phyloP scores from a whole-genome alignment of 2,329 filamentous ascomycete species.

The Colletotrichum sublineola region DNA sequence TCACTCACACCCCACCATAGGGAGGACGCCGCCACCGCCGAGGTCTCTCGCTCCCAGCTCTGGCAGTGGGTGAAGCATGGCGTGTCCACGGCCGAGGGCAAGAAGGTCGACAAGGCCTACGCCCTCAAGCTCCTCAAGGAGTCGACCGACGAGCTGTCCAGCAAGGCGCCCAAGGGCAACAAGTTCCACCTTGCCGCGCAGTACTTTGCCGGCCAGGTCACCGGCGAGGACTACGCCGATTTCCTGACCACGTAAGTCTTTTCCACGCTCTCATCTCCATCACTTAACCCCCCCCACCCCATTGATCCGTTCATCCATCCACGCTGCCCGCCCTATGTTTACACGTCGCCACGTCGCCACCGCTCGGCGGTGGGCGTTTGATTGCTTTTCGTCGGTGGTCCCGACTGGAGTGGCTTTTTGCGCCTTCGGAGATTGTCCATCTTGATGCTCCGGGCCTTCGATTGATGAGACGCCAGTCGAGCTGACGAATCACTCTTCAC shows the following conservation, averaged over 20 bases:
- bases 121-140: constrained; percentile 89
- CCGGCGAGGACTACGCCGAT: constrained; percentile 97
- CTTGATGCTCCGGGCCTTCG: background rate
- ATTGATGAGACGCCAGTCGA: constrained; percentile 7
- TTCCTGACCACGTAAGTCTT: constrained; percentile 84
- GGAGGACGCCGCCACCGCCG: constrained; percentile 96
- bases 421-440: constrained; percentile 9
- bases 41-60: constrained; percentile 93
- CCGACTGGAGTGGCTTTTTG: constrained; percentile 31
- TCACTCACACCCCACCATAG: constrained; percentile 47
- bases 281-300: background rate
- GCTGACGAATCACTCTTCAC: constrained; percentile 41
- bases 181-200: constrained; percentile 92
- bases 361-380: background rate
- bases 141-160: constrained; percentile 80
- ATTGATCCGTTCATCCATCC: background rate
- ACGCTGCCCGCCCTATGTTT: background rate
- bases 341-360: background rate
- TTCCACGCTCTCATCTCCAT: constrained; percentile 41
- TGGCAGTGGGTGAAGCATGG: constrained; percentile 93
- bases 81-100: constrained; percentile 85
- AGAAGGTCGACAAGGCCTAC: constrained; percentile 93
- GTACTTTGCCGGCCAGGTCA: constrained; percentile 94
- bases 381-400: constrained; percentile 4
- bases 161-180: constrained; percentile 86